phyloP scores from a whole-genome alignment of 2,329 filamentous ascomycete genomes.

The Xylariaceae sp. region DNA sequence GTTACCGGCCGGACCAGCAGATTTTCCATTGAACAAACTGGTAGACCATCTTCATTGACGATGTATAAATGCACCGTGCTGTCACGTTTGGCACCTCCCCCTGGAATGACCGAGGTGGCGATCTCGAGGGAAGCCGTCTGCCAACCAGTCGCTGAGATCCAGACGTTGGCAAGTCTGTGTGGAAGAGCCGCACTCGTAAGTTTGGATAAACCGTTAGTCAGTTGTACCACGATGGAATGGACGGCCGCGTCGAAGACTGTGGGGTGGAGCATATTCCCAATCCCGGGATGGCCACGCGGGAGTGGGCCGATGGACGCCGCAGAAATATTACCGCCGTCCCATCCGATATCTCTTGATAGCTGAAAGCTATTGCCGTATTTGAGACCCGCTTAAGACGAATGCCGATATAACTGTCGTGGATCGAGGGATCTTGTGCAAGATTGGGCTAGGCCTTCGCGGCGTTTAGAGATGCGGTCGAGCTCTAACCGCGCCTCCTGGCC shows the following conservation, averaged over 20 bases:
- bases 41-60: no score
- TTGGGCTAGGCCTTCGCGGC: no score
- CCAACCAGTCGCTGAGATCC: constrained; percentile 28
- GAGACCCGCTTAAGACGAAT: constrained; percentile 20
- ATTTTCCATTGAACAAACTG: no score
- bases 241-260: constrained; percentile 29
- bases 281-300: constrained; percentile 16
- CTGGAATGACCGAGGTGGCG: no score
- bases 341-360: constrained; percentile 21
- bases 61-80: no score
- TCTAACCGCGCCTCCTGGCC: no score
- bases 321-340: constrained; percentile 21
- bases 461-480: no score
- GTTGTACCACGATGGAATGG: constrained; percentile 21
- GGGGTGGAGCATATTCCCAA: constrained; percentile 27
- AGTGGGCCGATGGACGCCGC: constrained; percentile 14
- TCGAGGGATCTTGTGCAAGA: constrained; percentile 20
- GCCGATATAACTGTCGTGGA: constrained; percentile 21
- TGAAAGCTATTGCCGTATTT: constrained; percentile 25
- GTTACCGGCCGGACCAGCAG: no score
- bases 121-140: no score
- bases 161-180: constrained; percentile 21
- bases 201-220: constrained; percentile 12
- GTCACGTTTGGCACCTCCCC: no score
- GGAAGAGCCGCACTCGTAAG: constrained; percentile 21